Conservation (phyloP, 2,329 filamentous ascomycete genomes). For the Alternaria angustiovoidea region DNA sequence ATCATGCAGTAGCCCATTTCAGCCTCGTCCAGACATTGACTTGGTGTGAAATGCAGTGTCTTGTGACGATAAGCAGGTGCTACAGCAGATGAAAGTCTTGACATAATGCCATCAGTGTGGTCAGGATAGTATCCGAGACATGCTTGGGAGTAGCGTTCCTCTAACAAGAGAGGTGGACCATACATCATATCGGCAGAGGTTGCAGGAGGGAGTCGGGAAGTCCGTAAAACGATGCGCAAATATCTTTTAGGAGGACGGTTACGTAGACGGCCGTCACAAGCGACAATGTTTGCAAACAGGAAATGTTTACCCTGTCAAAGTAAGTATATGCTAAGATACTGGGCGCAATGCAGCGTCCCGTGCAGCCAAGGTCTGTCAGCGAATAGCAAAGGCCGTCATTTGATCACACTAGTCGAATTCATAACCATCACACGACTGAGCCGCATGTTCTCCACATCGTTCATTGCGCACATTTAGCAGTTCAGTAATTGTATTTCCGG, state of each 20-base stretch:
- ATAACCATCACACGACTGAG: slow-evolving; percentile 15
- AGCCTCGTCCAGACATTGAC: not conserved
- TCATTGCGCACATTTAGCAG: slow-evolving; percentile 12
- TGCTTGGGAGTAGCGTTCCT: not conserved
- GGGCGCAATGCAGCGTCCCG: not conserved
- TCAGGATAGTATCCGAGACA: not conserved
- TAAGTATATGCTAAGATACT: not conserved
- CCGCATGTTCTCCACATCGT: slow-evolving; percentile 21
- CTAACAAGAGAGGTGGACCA: not conserved
- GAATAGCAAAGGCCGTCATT: slow-evolving; percentile 1
- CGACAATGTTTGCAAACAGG: not conserved
- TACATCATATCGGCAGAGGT: not conserved
- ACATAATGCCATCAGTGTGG: not conserved
- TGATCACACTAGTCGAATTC: slow-evolving; percentile 5
- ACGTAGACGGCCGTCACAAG: not conserved
- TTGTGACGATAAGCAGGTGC: not conserved
- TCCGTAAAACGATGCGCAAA: not conserved
- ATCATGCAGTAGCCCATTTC: not conserved
- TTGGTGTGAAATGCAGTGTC: not conserved
- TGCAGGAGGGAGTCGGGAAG: not conserved
- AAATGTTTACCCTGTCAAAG: not conserved
- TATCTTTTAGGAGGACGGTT: not conserved
- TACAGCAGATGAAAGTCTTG: not conserved
- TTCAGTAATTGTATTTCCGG: slow-evolving; percentile 24
- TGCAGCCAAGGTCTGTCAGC: not conserved